A percentile compares a stretch with the other conserved stretches of the same genome.
phyloP scores from a whole-genome alignment of 2,329 filamentous ascomycete species.

The Diaporthe destruens region DNA sequence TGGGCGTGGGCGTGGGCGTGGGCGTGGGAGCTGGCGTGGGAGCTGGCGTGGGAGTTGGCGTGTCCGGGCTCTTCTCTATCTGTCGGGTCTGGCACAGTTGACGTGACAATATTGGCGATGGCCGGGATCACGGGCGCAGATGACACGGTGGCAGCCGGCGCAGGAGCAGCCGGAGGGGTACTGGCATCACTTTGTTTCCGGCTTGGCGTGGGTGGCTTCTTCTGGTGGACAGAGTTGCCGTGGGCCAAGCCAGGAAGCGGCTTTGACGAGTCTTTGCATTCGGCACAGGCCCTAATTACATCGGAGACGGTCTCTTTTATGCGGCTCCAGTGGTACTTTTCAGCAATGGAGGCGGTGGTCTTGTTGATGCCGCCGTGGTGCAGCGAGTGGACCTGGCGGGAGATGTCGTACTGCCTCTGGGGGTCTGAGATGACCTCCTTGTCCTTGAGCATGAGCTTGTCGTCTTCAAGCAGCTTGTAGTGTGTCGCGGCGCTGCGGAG shows the following conservation, averaged over 20 bases:
- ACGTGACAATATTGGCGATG: constrained; percentile 26
- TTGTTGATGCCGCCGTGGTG: constrained; percentile 97
- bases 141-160: constrained; percentile 41
- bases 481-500: constrained; percentile 94
- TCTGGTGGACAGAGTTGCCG: constrained; percentile 28
- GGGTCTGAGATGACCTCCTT: constrained; percentile 97
- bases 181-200: constrained; percentile 32
- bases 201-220: constrained; percentile 36
- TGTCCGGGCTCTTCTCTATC: constrained; percentile 24
- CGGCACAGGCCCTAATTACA: constrained; percentile 90
- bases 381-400: constrained; percentile 78
- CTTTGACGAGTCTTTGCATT: constrained; percentile 87
- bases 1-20: constrained; percentile 36
- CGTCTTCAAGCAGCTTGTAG: constrained; percentile 84
- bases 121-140: constrained; percentile 45
- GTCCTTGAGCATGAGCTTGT: constrained; percentile 95
- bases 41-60: constrained; percentile 33
- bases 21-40: constrained; percentile 36
- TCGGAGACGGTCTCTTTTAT: constrained; percentile 98
- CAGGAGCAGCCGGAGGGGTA: constrained; percentile 27
- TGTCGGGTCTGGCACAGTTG: constrained; percentile 9
- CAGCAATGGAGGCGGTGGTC: constrained; percentile 92
- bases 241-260: constrained; percentile 46
- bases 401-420: constrained; percentile 90
- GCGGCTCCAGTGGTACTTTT: constrained; percentile 96